Evolutionary conservation across 2,329 filamentous ascomycete species (phyloP), one percentile per base, ranked within the genome.

Genomic region (Lachnellula willkommii): DNA sequence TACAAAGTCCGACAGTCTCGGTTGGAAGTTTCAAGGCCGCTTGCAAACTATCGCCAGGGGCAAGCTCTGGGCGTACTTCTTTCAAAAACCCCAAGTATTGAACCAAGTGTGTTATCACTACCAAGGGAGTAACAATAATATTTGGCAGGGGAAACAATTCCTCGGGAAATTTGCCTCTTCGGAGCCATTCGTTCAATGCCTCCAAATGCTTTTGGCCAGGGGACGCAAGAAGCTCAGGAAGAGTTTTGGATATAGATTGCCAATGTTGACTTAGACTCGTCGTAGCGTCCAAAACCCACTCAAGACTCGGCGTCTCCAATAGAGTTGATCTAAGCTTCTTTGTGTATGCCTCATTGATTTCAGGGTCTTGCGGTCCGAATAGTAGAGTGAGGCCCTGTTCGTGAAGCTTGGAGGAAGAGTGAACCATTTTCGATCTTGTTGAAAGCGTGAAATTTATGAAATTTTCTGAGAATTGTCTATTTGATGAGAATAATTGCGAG

Each of bases 1-100:
- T 69, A 37, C 75, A 77, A 51, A 76, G 71, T 0, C 75, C 75
- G 0, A 71, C 40, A 1, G 65, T 65, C 59, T 69, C 64, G 26
- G 57, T 49, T 39, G 42, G 42, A 20, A 45, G n/a, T 14, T 11
- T 22, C n/a, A 45, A 45, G n/a, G 42, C 42, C 20, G n/a, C 12
- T 24, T 24, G n/a, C n/a, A 45, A 20, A 24, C 20, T 45, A 12
- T 45, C 17, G 20, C 20, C 1, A 4, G n/a, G 20, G 24, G n/a
- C n/a, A 24, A 45, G 42, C 42, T 45, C 20, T 22, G 42, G 42
- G 20, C 12, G 42, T 12, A 45, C n/a, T 45, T 45, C 15, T 24
- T 45, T 14, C 42, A 45, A 12, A 12, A 45, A 22, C 4, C 0
- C 62, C 5, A 59, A 60, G 56, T 74, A 74, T 49, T 74, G 65